Base-by-base conservation (phyloP, 2,329 filamentous ascomycete genomes). In the Colletotrichum nymphaeae region DNA sequence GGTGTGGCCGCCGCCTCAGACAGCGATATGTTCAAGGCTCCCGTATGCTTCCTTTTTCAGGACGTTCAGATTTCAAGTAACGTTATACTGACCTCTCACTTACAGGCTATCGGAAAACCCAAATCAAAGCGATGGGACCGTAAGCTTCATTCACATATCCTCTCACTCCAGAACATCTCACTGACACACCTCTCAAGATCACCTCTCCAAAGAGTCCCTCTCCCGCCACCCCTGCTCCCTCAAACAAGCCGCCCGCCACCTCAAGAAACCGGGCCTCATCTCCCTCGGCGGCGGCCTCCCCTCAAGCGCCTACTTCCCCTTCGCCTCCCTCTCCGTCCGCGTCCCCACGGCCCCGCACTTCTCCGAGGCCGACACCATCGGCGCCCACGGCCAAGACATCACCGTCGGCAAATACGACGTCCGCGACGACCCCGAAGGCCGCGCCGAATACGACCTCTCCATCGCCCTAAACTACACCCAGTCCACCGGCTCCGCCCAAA, bases 391-490 rank as follows among this genome's bases (percentile, higher is more conserved):
- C 12, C 84, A 88, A 28, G 85, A 88, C 4, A 78, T 95, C 46
- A 90, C 84, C 26, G 90, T 94, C 24, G 94, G 94, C 59, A 99
- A 98, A 85, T 92, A 98, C 82, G 96, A 98, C 84, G 90, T 93
- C 26, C 86, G 87, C 14, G 87, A 93, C 24, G 28, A 52, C 12
- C 90, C 89, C 24, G 78, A 80, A 32, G 32, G 32, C 32, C 32
- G 32, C 24, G 79, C 78, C 55, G 84, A 85, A 46, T 90, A 89
- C 77, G 97, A 99, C 84, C 90, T 99, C 64, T 91, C 94, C 58
- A 94, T 97, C 75, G 93, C 93, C 1, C 92, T 98, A 81, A 98
- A 99, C 84, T 99, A 99, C 81, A 94, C 94, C 42, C 95, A 98
- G 84, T 92, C 95, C 9, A 91, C 91, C 22, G 97, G 97, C 22